Evolutionary conservation across 495 filamentous ascomycete genomes (phyloP), one percentile per base, ranked within the genome.

Genomic region (Penicillium manginii): DNA sequence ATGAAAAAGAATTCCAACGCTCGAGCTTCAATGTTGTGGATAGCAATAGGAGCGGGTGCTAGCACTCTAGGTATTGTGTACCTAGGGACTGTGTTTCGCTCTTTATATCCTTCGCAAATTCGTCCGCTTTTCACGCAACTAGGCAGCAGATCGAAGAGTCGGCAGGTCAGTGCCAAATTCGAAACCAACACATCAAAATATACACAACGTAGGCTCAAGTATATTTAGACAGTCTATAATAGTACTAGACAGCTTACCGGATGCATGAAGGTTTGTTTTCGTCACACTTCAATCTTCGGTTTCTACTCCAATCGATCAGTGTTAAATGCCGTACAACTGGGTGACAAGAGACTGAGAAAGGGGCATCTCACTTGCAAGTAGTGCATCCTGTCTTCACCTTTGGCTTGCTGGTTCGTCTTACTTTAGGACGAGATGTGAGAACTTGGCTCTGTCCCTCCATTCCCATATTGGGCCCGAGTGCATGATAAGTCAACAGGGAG

Each of bases 121-220:
- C 73, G 65, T 8, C 73, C 75, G 0, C 73, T 71, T 17, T 52
- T 68, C 17, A 64, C 69, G 50, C 77, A 77, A 49, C 66, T 70
- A 7, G n/a, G 47, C 59, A 21, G 3, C 26, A 7, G 14, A 33
- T 35, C 42, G 17, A 40, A 32, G 21, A n/a, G n/a, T 45, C 5
- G 15, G 18, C 15, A 45, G 15, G 18, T 6, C 15, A 45, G 4
- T 14, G 7, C 29, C 11, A 21, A n/a, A 51, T 18, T 21, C 19
- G 17, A 33, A n/a, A 52, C 11, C 4, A 33, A n/a, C n/a, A n/a
- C n/a, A n/a, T n/a, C n/a, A n/a, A n/a, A n/a, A n/a, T n/a, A n/a
- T n/a, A n/a, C n/a, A n/a, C n/a, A n/a, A n/a, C n/a, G n/a, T n/a
- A n/a, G n/a, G n/a, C n/a, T n/a, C n/a, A n/a, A n/a, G n/a, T n/a